Evolutionary conservation across 345 rosid genomes (phyloP).

Genomic region (thale cress (Arabidopsis thaliana)): DNA sequence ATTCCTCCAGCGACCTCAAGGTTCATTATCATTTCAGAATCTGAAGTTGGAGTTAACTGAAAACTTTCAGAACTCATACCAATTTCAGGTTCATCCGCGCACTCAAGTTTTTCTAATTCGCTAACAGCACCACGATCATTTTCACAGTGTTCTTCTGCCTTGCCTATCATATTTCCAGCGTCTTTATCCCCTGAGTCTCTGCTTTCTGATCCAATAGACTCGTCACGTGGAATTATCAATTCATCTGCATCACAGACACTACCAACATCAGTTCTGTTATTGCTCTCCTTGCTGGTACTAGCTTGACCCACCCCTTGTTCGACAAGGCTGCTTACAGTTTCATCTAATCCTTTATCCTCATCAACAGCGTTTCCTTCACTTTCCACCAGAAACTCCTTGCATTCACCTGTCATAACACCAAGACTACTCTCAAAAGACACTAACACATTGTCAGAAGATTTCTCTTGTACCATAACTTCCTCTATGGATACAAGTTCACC

Average conservation of each 20-base stretch:
- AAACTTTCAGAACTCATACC: constrained; percentile 30
- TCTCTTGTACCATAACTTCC: constrained; percentile 22
- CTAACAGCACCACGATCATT: constrained; percentile 20
- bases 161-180: constrained; percentile 14
- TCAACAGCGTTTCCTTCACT: constrained; percentile 23
- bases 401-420: constrained; percentile 10
- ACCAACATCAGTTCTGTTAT: background rate
- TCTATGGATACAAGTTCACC: constrained; percentile 14
- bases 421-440: constrained; percentile 27
- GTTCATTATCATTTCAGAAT: constrained; percentile 10
- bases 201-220: constrained; percentile 4
- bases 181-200: constrained; percentile 33
- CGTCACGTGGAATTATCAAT: constrained; percentile 5
- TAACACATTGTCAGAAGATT: constrained; percentile 22
- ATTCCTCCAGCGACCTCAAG: constrained; percentile 18
- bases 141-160: constrained; percentile 4
- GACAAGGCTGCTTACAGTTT: constrained; percentile 24
- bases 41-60: background rate
- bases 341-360: constrained; percentile 26
- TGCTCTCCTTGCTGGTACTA: constrained; percentile 18
- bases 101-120: constrained; percentile 34
- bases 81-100: constrained; percentile 31
- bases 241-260: constrained; percentile 12
- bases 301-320: constrained; percentile 34
- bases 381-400: constrained; percentile 28